Percentiles rank a stretch among this genome's conserved stretches.
phyloP scores from a whole-genome alignment of 2,329 filamentous ascomycete species.

The Phoma sp. region DNA sequence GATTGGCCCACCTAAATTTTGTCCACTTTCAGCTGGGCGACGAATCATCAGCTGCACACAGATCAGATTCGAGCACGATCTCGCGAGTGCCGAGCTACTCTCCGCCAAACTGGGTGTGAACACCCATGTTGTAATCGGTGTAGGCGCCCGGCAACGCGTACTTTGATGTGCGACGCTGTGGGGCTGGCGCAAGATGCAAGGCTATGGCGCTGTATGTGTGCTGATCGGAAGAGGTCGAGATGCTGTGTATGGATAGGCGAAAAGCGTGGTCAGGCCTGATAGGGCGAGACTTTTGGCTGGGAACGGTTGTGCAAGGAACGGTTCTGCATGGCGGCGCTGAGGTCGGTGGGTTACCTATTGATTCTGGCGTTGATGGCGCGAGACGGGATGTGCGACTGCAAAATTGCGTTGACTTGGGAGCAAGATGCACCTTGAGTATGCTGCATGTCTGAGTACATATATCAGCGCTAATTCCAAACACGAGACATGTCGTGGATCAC shows the following conservation, averaged over 20 bases:
- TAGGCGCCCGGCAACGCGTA: neutral
- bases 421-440: neutral
- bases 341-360: neutral
- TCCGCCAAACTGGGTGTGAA: neutral
- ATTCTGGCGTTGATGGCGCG: neutral
- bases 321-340: slow-evolving; percentile 7
- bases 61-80: neutral
- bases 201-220: slow-evolving; percentile 1
- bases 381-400: neutral
- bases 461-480: neutral
- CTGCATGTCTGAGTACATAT: slow-evolving; percentile 8
- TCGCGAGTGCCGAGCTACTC: slow-evolving; percentile 2
- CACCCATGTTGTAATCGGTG: neutral
- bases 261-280: neutral
- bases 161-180: neutral
- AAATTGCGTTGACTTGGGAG: neutral
- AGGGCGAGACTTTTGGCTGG: neutral
- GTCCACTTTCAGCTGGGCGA: slow-evolving; percentile 9
- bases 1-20: slow-evolving; percentile 1
- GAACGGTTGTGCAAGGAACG: neutral
- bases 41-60: slow-evolving; percentile 5
- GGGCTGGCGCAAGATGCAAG: slow-evolving; percentile 9
- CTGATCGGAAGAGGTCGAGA: slow-evolving; percentile 3
- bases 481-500: neutral
- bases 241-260: neutral